Evolutionary conservation across 345 rosid genomes (phyloP).

Genomic region (Lepidium africanum): DNA sequence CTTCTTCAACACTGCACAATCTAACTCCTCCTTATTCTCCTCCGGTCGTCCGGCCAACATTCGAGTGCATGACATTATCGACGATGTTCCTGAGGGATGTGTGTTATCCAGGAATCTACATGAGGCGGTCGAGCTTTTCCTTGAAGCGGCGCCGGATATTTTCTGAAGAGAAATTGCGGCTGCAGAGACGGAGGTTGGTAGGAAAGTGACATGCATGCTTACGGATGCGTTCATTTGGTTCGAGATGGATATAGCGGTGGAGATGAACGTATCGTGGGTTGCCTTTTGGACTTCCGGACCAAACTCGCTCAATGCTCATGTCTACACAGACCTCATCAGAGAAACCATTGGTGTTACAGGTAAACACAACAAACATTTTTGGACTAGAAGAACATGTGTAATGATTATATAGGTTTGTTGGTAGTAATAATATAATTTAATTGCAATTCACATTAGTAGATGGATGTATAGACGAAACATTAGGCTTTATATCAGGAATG

Average conservation of each 20-base stretch:
- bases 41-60: slow-evolving; percentile 30
- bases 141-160: slow-evolving; percentile 29
- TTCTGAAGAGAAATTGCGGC: slow-evolving; percentile 20
- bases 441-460: not conserved
- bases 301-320: slow-evolving; percentile 33
- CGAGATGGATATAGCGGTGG: slow-evolving; percentile 33
- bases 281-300: slow-evolving; percentile 40
- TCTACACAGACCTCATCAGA: slow-evolving; percentile 34
- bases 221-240: slow-evolving; percentile 52
- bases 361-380: not conserved
- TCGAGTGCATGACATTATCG: slow-evolving; percentile 25
- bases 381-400: too few species aligned
- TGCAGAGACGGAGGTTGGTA: slow-evolving; percentile 37
- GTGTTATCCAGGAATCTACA: slow-evolving; percentile 27
- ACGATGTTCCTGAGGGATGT: slow-evolving; percentile 26
- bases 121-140: slow-evolving; percentile 43
- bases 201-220: slow-evolving; percentile 35
- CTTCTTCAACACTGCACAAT: slow-evolving; percentile 39
- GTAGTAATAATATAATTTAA: too few species aligned
- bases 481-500: slow-evolving; percentile 43
- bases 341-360: slow-evolving; percentile 13
- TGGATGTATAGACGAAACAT: slow-evolving; percentile 16
- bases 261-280: slow-evolving; percentile 39
- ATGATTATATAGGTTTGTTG: too few species aligned
- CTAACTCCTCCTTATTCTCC: slow-evolving; percentile 29